Percentiles rank a stretch among this genome's conserved stretches.
Conservation (phyloP, 2,329 filamentous ascomycete species). For the Fusarium compactum region DNA sequence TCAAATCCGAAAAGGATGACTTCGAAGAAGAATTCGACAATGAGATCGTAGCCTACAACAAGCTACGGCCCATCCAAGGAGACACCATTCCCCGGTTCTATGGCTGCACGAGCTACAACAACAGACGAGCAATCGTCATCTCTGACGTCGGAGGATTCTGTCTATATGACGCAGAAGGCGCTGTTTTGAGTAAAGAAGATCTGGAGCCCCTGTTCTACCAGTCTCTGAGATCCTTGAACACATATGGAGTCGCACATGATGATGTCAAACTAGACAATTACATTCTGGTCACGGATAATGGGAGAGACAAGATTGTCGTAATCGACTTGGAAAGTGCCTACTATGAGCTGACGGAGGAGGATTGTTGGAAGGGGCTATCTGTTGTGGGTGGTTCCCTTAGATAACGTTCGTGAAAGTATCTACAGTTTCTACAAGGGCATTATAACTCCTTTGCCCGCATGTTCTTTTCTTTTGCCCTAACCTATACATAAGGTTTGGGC, state of each 20-base stretch:
- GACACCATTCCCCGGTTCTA: not conserved
- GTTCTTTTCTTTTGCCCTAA: too few relatives aligned
- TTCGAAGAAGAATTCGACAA: not conserved
- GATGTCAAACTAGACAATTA: not conserved
- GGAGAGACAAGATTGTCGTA: not conserved
- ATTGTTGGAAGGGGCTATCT: not conserved
- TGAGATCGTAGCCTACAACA: not conserved
- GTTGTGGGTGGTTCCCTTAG: too few relatives aligned
- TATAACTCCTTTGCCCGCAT: too few relatives aligned
- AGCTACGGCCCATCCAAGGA: not conserved
- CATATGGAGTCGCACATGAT: not conserved
- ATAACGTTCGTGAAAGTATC: too few relatives aligned
- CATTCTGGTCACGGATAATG: not conserved
- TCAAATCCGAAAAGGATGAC: not conserved
- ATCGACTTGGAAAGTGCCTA: not conserved
- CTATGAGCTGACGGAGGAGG: fast-evolving
- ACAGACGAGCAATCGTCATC: not conserved
- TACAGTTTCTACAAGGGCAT: too few relatives aligned
- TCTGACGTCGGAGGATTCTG: not conserved
- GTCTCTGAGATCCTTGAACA: not conserved
- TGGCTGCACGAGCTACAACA: not conserved
- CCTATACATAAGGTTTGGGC: too few relatives aligned
- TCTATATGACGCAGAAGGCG: not conserved
- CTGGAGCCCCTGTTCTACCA: not conserved
- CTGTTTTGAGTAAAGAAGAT: not conserved